Conservation (phyloP, 2,329 filamentous ascomycete species). For the Microsporum canis region DNA sequence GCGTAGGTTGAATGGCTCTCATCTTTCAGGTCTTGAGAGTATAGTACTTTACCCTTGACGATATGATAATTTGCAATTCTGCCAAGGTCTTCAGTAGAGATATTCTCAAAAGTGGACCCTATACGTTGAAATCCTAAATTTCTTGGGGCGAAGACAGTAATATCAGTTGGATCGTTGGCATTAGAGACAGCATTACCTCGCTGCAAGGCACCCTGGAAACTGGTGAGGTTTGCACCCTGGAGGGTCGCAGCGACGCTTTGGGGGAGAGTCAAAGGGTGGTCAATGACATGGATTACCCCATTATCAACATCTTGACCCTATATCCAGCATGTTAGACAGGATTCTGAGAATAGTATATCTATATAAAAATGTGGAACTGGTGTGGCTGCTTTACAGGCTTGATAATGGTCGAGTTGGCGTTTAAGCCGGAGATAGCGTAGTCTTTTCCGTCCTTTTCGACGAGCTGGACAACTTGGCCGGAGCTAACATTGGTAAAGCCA, state of each 20-base stretch:
- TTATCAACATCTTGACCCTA: constrained; percentile 45
- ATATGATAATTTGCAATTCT: constrained; percentile 55
- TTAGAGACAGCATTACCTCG: constrained; percentile 25
- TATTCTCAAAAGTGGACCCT: constrained; percentile 10
- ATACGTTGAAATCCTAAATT: constrained; percentile 12
- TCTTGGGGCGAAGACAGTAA: constrained; percentile 14
- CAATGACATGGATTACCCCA: constrained; percentile 45
- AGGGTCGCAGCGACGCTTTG: constrained; percentile 34
- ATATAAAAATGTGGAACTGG: neutral
- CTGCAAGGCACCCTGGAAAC: constrained; percentile 38
- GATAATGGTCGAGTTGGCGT: constrained; percentile 39
- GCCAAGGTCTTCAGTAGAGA: constrained; percentile 34
- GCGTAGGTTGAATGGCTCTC: constrained; percentile 30
- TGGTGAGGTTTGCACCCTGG: constrained; percentile 35
- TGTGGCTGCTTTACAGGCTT: constrained; percentile 32
- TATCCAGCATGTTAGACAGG: neutral
- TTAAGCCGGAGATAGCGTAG: constrained; percentile 42
- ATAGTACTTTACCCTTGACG: constrained; percentile 44
- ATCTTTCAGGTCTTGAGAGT: constrained; percentile 38
- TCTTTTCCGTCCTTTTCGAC: constrained; percentile 33
- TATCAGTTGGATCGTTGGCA: constrained; percentile 34
- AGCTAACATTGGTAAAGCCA: constrained; percentile 47
- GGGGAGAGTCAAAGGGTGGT: constrained; percentile 40
- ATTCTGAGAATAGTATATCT: neutral
- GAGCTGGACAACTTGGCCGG: constrained; percentile 47